These are phyloP conservation scores for Aegilops sharonensis DNA, from an alignment of 176 grass and related monocot genomes.

Conservation along the genomic window DNA sequence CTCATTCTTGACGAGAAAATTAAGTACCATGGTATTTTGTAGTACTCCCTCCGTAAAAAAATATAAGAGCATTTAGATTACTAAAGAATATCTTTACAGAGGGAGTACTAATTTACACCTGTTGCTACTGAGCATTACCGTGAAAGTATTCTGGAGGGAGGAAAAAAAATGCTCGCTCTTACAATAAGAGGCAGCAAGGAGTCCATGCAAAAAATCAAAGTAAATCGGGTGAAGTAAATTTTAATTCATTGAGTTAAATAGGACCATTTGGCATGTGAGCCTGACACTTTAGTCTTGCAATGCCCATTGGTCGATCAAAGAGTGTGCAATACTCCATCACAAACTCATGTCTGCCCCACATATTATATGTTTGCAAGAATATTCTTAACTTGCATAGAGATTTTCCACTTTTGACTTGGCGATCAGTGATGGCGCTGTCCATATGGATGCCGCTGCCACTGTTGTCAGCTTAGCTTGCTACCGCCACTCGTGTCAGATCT, in stretches of 20 bases:
- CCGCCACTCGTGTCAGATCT: conserved; percentile 5
- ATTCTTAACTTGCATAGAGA: conserved; percentile 26
- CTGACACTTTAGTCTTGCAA: conserved; percentile 25
- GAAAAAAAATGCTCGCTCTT: neutral
- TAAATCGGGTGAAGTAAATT: neutral
- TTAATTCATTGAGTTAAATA: neutral
- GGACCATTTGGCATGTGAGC: conserved; percentile 1
- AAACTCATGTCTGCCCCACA: neutral
- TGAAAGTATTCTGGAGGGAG: neutral
- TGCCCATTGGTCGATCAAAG: neutral
- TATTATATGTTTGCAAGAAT: conserved; percentile 23
- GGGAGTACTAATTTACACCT: neutral
- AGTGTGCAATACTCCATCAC: neutral
- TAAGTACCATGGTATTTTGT: neutral
- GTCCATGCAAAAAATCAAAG: neutral
- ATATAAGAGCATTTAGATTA: too few species aligned
- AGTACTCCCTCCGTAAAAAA: too few species aligned
- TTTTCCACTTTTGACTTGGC: conserved; percentile 25
- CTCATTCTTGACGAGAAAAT: neutral
- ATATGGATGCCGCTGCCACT: neutral
- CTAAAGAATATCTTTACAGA: too few species aligned
- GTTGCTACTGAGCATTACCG: neutral
- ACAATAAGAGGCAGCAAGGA: neutral
- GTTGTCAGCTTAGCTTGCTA: neutral
- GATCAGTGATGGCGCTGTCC: neutral